Conservation (phyloP, 1,284 basidiomycete genomes). For the Cryptococcus floricola region DNA sequence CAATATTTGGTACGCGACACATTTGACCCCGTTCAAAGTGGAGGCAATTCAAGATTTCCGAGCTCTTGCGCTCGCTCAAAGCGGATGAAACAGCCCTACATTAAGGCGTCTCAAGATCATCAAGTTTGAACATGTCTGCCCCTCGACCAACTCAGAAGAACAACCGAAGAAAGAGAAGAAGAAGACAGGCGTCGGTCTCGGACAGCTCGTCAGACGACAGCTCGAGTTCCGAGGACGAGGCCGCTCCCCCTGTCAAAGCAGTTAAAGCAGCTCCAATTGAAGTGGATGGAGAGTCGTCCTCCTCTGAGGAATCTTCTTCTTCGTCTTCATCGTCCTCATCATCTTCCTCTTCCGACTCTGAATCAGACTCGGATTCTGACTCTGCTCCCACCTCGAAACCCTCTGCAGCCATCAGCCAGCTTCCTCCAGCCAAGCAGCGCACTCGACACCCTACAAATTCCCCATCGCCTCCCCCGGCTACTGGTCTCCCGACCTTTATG, state of each 20-base stretch:
- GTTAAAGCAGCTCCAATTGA: constrained; percentile 15
- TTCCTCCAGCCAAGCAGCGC: constrained; percentile 7
- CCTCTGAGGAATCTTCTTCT: constrained; percentile 14
- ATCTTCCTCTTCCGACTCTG: constrained; percentile 17
- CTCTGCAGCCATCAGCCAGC: constrained; percentile 4
- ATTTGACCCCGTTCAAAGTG: constrained; percentile 1
- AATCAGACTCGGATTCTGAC: constrained; percentile 23
- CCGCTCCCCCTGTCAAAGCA: neutral
- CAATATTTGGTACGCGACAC: neutral
- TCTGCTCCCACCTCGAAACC: constrained; percentile 1
- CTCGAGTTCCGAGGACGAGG: constrained; percentile 21
- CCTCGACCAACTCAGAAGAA: constrained; percentile 8
- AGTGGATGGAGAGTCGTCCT: constrained; percentile 17
- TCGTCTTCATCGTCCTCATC: constrained; percentile 21
- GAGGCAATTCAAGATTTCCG: neutral
- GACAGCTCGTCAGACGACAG: constrained; percentile 22
- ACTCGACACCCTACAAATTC: constrained; percentile 26
- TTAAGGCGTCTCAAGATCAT: neutral
- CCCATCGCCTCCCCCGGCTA: constrained; percentile 31
- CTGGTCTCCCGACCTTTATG: constrained; percentile 27
- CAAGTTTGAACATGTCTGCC: constrained; percentile 4
- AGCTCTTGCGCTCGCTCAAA: neutral
- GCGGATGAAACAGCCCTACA: neutral
- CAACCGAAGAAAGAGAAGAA: constrained; percentile 30
- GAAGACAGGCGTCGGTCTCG: constrained; percentile 34